Percentiles rank a stretch among this genome's conserved stretches.
These are phyloP conservation scores for Inga leiocalycina DNA, from an alignment of 306 rosid genomes.

Conservation along the genomic window DNA sequence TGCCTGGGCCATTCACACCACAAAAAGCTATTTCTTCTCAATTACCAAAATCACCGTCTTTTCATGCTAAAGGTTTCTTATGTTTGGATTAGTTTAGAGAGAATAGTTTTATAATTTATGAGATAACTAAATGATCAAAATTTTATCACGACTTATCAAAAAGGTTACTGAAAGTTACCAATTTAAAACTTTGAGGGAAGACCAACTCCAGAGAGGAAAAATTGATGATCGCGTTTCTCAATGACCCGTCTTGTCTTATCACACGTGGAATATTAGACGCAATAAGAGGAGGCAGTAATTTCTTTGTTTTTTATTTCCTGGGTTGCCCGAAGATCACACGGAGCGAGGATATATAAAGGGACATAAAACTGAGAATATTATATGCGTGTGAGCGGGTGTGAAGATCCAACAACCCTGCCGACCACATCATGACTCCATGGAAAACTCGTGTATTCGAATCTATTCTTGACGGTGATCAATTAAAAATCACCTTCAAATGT, in stretches of 20 bases:
- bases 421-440: neutral
- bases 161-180: too few species aligned
- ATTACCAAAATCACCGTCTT: neutral
- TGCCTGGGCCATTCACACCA: neutral
- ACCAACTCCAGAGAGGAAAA: neutral
- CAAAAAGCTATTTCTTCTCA: neutral
- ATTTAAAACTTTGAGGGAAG: too few species aligned
- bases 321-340: neutral
- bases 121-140: too few species aligned
- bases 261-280: neutral
- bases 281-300: neutral
- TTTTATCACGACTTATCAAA: too few species aligned
- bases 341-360: neutral
- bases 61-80: too few species aligned
- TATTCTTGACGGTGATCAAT: neutral
- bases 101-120: too few species aligned
- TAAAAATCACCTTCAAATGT: neutral
- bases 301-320: neutral
- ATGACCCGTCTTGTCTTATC: neutral
- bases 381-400: neutral
- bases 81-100: too few species aligned
- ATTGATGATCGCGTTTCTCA: neutral
- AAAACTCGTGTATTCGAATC: neutral
- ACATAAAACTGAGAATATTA: neutral
- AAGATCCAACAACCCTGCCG: conserved; percentile 9